Conservation (phyloP, 192 early-diverging fungal species). For the Cetraspora pellucida region DNA sequence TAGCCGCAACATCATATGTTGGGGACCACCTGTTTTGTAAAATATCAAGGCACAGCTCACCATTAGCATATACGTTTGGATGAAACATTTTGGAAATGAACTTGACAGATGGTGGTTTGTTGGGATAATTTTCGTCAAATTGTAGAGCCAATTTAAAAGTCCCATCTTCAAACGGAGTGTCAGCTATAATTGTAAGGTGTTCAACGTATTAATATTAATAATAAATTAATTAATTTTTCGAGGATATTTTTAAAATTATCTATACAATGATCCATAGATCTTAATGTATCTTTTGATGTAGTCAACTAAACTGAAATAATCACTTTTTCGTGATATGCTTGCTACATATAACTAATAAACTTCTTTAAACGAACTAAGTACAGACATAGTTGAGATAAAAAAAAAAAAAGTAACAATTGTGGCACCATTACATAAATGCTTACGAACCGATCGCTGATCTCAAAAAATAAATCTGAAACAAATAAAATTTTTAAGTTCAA, state of each 20-base stretch:
- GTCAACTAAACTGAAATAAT: neutral
- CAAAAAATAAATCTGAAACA: too few species aligned
- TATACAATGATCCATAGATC: too few species aligned
- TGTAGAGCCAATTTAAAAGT: conserved; percentile 92
- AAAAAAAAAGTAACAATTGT: too few species aligned
- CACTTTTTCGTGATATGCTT: neutral
- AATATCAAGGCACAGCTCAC: conserved; percentile 97
- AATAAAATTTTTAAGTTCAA: too few species aligned
- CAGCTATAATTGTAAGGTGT: conserved; percentile 2
- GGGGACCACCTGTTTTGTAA: conserved; percentile 98
- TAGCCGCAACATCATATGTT: conserved; percentile 92
- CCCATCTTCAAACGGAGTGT: conserved; percentile 95
- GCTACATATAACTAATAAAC: neutral
- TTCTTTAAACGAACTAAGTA: too few species aligned
- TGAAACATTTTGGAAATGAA: conserved; percentile 98
- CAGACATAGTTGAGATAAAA: too few species aligned
- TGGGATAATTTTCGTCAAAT: conserved; percentile 98
- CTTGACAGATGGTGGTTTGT: conserved; percentile 93
- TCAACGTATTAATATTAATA: neutral
- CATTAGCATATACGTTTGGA: conserved; percentile 96
- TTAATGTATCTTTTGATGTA: neutral
- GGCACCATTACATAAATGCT: too few species aligned
- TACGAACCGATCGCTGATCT: too few species aligned
- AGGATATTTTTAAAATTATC: neutral
- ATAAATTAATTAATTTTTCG: neutral